phyloP scores from a whole-genome alignment of 2,329 filamentous ascomycete genomes.

The Iodosphaeria phyllophila region DNA sequence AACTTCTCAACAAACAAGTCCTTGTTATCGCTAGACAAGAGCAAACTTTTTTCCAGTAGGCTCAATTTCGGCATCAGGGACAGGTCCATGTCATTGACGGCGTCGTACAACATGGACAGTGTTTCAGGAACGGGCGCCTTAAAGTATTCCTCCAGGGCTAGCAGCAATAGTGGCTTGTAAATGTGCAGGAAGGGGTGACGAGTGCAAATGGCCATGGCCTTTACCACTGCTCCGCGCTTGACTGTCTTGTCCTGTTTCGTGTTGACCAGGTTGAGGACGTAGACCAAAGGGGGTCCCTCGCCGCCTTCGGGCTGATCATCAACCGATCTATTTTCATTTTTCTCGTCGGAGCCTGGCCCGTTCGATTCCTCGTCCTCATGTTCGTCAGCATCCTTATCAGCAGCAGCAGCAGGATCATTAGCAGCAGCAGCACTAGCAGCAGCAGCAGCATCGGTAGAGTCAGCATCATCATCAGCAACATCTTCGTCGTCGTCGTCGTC shows the following conservation, averaged over 20 bases:
- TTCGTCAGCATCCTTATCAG: too few species aligned
- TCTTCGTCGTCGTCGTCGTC: conserved; percentile 23
- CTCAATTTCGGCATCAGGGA: conserved; percentile 81
- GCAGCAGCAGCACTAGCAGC: too few species aligned
- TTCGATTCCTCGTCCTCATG: conserved; percentile 24
- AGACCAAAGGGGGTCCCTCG: conserved; percentile 83
- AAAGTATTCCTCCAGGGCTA: conserved; percentile 94
- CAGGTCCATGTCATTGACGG: conserved; percentile 92
- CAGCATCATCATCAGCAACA: too few species aligned
- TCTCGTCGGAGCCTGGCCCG: too few species aligned
- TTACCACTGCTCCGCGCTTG: conserved; percentile 85
- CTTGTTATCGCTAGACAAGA: conserved; percentile 83
- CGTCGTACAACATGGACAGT: conserved; percentile 70
- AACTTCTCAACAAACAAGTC: conserved; percentile 98
- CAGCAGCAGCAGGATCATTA: too few species aligned
- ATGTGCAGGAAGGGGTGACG: conserved; percentile 95
- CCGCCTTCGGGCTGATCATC: conserved; percentile 48
- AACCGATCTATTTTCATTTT: conserved; percentile 27
- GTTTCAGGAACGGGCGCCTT: conserved; percentile 80
- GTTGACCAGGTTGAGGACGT: conserved; percentile 93
- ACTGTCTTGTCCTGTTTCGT: conserved; percentile 91
- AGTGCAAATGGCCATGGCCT: conserved; percentile 98
- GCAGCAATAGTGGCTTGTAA: conserved; percentile 85
- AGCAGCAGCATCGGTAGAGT: too few species aligned
- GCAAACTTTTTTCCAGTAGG: conserved; percentile 62